Conservation (phyloP, 1,139 yeast genomes). For the Ogataea hybrid region DNA sequence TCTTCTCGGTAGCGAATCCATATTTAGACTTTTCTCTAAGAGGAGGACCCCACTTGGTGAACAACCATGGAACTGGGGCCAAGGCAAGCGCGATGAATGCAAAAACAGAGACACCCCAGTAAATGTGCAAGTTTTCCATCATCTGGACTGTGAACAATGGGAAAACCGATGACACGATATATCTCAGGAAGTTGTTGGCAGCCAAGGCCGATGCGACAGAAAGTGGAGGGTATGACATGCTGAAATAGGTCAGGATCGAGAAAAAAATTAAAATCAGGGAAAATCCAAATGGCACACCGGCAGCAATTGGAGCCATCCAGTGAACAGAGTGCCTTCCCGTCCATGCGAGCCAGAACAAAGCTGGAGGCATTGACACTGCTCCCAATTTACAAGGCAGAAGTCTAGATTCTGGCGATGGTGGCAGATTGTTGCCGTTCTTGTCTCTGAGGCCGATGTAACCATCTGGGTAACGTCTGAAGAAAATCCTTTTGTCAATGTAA, state of each 20-base stretch:
- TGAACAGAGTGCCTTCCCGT: constrained; percentile 60
- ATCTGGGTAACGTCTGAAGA: constrained; percentile 58
- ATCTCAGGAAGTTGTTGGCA: constrained; percentile 73
- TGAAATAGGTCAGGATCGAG: constrained; percentile 66
- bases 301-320: constrained; percentile 77
- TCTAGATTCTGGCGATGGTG: constrained; percentile 45
- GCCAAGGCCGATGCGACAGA: constrained; percentile 76
- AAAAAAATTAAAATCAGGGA: constrained; percentile 74
- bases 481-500: constrained; percentile 44
- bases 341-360: constrained; percentile 85
- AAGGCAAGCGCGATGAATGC: constrained; percentile 70
- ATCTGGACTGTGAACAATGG: constrained; percentile 73
- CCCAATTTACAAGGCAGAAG: constrained; percentile 35
- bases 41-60: constrained; percentile 51
- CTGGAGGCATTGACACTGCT: constrained; percentile 61
- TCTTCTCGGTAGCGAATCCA: constrained; percentile 51
- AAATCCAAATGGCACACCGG: constrained; percentile 75
- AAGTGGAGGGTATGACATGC: constrained; percentile 72
- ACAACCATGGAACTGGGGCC: constrained; percentile 69
- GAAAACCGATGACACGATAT: constrained; percentile 58
- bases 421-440: constrained; percentile 50
- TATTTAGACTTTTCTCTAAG: constrained; percentile 53
- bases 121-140: constrained; percentile 64
- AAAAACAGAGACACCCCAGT: constrained; percentile 77
- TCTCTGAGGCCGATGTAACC: constrained; percentile 60